Base-by-base conservation (phyloP, 1,139 yeast genomes). In the Kurtzmaniella quercitrusa region DNA sequence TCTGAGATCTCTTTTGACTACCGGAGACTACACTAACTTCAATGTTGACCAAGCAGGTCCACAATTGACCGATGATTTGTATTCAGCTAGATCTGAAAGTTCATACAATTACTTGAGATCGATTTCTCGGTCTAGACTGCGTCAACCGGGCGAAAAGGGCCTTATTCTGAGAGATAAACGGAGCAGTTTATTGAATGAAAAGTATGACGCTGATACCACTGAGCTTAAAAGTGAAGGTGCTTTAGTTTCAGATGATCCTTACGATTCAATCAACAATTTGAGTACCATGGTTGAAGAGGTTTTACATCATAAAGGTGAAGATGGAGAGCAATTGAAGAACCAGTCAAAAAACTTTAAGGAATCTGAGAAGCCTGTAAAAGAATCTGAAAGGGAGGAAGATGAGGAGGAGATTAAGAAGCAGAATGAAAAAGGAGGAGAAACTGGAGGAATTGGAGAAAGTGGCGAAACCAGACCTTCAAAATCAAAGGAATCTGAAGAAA, bases 61-160 rank as follows among this genome's bases (percentile, higher is more conserved):
- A 3, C 34, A 44, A n/a, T 48, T 55, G n/a, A 42, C 55, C n/a
- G 50, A 60, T 10, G 59, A 60, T 41, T 56, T 63, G 49, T 67
- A 55, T 45, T 48, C 65, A 6, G 50, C 58, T 17, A 63, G 74
- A 46, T 63, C 73, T 0, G 54, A 51, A 34, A 60, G 73, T 21
- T 67, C 76, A 3, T 68, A 71, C n/a, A 70, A 70, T 52, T 81
- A 80, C 53, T 66, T 81, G 50, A 70, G 86, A 49, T 73, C 82
- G 0, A 79, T 81, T 41, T 81, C 86, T 1, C 70, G 85, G 58
- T 80, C 86, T 1, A 69, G 85, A 54, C 77, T 84, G 11, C 71
- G 85, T 59, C 66, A 62, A 41, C 65, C 65, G 3, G 43, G 49
- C 27, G 56, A 51, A 33, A 37, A 29, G 34, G 25, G 36, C 16